Evolutionary conservation across 1,284 basidiomycete genomes (phyloP), one percentile per base, ranked within the genome.

Genomic region (Cutaneotrichosporon cutaneum): DNA sequence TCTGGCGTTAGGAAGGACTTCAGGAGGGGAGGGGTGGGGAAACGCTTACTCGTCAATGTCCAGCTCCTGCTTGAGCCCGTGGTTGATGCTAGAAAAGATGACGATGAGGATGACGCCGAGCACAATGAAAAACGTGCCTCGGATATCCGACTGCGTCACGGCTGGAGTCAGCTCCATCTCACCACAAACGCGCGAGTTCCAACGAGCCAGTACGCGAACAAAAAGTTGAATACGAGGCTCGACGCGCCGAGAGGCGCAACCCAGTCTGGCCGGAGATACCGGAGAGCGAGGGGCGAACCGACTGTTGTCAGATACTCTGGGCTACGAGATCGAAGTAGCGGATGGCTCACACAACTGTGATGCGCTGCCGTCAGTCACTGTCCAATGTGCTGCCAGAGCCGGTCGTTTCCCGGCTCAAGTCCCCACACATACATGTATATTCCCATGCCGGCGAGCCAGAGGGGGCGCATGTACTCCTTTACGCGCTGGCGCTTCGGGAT

Each of bases 21-120:
- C n/a, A n/a, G n/a, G n/a, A n/a, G n/a, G 21, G 24, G 3, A 32
- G 4, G 7, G 11, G n/a, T 13, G 27, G 10, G 14, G 4, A 4
- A n/a, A 21, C 18, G 63, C 74, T 51, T 53, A 76, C 73, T 77
- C 88, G 13, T 80, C 76, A 53, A 91, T 86, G 22, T 63, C 68
- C 16, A 81, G 68, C 6, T 71, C 69, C 52, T 76, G 76, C 21
- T 71, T 67, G 1, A 81, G 67, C 7, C 80, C 80, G 56, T 80
- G 78, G 62, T 81, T 81, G 69, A 81, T 80, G n/a, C 69, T 72
- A 6, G 73, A 75, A 60, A 81, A 80, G 22, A 80, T 65, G 47
- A 81, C 71, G 62, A 81, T 80, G 33, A 80, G 73, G 52, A 81
- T 78, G 35, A 80, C 79, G 13, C 77, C 77, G 14, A 80, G 60